Evolutionary conservation across 805 yeast species (phyloP).

Genomic region (Myxozyma kluyveri): DNA sequence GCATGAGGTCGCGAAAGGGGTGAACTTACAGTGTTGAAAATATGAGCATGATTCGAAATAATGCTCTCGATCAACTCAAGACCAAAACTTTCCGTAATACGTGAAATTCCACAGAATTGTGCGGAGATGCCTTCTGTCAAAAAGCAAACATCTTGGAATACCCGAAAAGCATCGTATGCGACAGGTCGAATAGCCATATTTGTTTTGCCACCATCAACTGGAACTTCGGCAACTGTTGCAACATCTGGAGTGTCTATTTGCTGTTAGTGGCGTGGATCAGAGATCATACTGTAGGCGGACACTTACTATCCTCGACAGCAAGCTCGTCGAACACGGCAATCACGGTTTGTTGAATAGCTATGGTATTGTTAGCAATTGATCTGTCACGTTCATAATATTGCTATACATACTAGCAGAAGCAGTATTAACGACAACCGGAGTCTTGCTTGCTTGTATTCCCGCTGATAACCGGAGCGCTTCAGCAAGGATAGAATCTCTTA

Average conservation of each 20-base stretch:
- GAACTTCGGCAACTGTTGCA: constrained; percentile 27
- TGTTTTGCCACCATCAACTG: constrained; percentile 31
- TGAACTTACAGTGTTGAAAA: constrained; percentile 44
- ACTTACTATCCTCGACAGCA: constrained; percentile 18
- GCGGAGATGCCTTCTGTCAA: constrained; percentile 61
- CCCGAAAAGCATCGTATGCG: constrained; percentile 66
- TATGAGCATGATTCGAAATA: constrained; percentile 56
- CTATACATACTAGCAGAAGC: constrained; percentile 65
- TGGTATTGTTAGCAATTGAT: neutral
- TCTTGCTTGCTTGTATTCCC: constrained; percentile 64
- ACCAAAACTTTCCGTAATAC: constrained; percentile 62
- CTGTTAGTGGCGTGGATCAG: neutral
- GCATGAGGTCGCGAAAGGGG: neutral
- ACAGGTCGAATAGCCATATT: constrained; percentile 36
- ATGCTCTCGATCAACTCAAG: constrained; percentile 82
- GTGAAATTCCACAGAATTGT: constrained; percentile 49
- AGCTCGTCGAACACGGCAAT: constrained; percentile 73
- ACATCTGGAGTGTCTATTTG: neutral
- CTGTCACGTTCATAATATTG: neutral
- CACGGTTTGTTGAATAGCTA: constrained; percentile 74
- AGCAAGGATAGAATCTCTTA: constrained; percentile 56
- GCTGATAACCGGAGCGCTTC: constrained; percentile 68
- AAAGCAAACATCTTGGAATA: constrained; percentile 70
- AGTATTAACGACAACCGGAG: constrained; percentile 77
- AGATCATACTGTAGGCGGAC: neutral